Evolutionary conservation across 306 rosid genomes (phyloP), one percentile per base, ranked within the genome.

Genomic region (Psophocarpus tetragonolobus): DNA sequence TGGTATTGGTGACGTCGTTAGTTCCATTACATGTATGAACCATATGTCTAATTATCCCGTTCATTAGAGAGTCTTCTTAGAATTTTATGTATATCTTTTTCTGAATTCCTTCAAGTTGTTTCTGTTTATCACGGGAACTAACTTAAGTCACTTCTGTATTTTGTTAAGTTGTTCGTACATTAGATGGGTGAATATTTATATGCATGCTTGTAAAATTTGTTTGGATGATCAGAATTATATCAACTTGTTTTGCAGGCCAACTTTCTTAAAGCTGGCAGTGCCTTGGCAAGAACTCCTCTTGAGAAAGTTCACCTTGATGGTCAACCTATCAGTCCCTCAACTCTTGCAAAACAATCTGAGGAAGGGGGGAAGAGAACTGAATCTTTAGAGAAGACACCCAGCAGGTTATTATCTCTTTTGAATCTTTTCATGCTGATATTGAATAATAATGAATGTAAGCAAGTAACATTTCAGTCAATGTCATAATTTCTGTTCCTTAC

Each of bases 231-330:
- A 33, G 58, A 33, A 24, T 77, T n/a, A 33, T 51, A 33, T 41
- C 20, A 68, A 70, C 53, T 44, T 12, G 62, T 81, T 86, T 26
- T 85, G 73, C 90, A 94, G 98, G 97, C 94, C 79, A 92, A 80
- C 79, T 87, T 88, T 88, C 93, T 86, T 41, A 92, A 92, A 81
- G 92, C 91, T 13, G 92, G 87, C 79, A 91, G 97, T 60, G 87
- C 94, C 72, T 69, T 92, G 63, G 80, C 70, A n/a, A 84, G 88
- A 70, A 94, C 90, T 41, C 92, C 97, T 69, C 63, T 67, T 68
- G 97, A 92, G 87, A 87, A 86, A 57, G 81, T 75, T 78, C 83
- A 74, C 82, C 58, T 47, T 50, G 89, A 76, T 18, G 56, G 47
- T 42, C 90, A 85, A 60, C 57, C 81, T 35, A 85, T 82, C 72